A percentile compares a stretch with the other conserved stretches of the same genome.
Evolutionary conservation across 1,284 basidiomycete genomes (phyloP).

Genomic region (Rhodotorula sp.): DNA sequence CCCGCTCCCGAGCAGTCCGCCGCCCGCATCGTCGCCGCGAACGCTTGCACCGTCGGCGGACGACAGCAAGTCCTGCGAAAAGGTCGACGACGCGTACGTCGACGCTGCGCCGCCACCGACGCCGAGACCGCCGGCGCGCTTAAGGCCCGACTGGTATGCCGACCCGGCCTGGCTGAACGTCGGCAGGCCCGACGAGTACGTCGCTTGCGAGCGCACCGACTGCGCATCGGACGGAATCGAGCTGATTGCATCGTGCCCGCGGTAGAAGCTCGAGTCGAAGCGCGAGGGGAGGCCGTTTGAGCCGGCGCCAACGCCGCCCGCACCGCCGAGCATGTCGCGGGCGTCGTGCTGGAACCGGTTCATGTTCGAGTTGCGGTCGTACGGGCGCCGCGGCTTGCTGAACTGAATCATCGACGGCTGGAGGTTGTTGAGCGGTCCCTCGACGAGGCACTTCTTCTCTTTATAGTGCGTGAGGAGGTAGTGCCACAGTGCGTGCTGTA

Average conservation of each 20-base stretch:
- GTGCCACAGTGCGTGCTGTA: conserved; percentile 95
- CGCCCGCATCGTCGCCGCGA: conserved; percentile 54
- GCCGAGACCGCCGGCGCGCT: conserved; percentile 21
- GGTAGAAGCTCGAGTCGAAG: conserved; percentile 91
- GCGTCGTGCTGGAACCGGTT: conserved; percentile 46
- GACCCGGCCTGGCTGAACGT: conserved; percentile 59
- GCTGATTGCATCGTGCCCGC: conserved; percentile 87
- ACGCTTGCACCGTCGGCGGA: conserved; percentile 30
- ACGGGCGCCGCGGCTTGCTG: conserved; percentile 83
- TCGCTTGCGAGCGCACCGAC: conserved; percentile 89
- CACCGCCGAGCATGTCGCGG: conserved; percentile 34
- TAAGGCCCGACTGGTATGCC: conserved; percentile 25
- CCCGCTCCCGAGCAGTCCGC: conserved; percentile 38
- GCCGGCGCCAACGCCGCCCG: background rate
- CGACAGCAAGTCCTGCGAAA: conserved; percentile 44
- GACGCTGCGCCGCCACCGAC: conserved; percentile 12
- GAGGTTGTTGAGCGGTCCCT: conserved; percentile 93
- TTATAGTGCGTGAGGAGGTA: conserved; percentile 98
- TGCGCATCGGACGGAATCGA: conserved; percentile 95
- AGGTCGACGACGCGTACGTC: conserved; percentile 43
- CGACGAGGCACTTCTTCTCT: conserved; percentile 89
- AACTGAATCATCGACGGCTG: conserved; percentile 99
- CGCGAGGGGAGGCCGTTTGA: conserved; percentile 72
- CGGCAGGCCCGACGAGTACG: conserved; percentile 84
- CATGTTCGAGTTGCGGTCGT: conserved; percentile 37